Conservation (phyloP, 148 eudicot genomes). For the Silene uniflora region DNA sequence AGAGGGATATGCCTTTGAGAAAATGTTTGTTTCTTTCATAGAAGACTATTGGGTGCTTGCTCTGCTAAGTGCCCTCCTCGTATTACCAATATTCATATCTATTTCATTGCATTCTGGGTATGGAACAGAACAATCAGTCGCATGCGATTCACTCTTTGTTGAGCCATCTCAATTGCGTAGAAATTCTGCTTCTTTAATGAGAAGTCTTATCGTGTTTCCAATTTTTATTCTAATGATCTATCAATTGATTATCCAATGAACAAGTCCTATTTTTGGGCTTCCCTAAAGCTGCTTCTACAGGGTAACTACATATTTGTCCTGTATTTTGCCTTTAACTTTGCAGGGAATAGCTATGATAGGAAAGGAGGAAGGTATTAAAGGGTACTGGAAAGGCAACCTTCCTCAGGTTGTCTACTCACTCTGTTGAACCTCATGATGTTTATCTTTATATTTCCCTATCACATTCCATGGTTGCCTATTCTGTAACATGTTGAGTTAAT, state of each 20-base stretch:
- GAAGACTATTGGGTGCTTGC: neutral
- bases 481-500: neutral
- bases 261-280: neutral
- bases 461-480: neutral
- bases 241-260: neutral
- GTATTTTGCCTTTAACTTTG: slow-evolving; percentile 12
- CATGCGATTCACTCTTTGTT: neutral
- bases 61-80: neutral
- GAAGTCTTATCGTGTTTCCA: neutral
- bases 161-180: neutral
- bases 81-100: neutral
- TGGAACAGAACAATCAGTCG: neutral
- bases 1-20: neutral
- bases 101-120: neutral
- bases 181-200: neutral
- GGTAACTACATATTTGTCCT: neutral
- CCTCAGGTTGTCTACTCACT: slow-evolving; percentile 61
- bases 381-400: slow-evolving; percentile 98
- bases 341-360: slow-evolving; percentile 71
- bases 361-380: slow-evolving; percentile 79
- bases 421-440: neutral
- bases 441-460: neutral
- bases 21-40: neutral
- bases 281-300: neutral
- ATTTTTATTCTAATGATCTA: neutral